Base-by-base conservation (phyloP, 2,329 filamentous ascomycete genomes). In the Penicillium sp. region DNA sequence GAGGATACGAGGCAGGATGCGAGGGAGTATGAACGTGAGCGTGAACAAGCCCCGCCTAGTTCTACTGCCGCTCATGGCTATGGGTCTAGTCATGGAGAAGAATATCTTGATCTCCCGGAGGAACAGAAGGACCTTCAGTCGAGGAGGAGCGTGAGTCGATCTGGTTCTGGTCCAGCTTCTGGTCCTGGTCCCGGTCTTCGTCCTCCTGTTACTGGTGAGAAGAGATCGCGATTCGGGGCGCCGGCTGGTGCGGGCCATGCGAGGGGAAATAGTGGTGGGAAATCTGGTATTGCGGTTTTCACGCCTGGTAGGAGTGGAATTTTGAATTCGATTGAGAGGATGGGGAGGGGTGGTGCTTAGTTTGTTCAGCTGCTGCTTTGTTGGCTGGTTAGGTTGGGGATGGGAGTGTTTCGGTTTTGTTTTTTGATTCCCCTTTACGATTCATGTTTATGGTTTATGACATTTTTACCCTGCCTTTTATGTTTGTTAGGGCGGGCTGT, bases 251-350 rank as follows among this genome's bases (percentile, higher is more conserved):
- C 56, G 24, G 62, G 64, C 36, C 69, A 72, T 52, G 58, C 54
- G 13, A 66, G 73, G 19, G 69, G 71, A 9, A 74, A 71, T 43
- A 76, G 72, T 48, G 70, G 70, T 18, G 68, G 68, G 14, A 70
- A 68, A 44, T 71, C 71, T 14, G 70, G 70, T 2, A 74, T 74
- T 55, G 71, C 70, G 13, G 67, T 72, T 23, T 68, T 69, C 34
- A 69, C 69, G 1, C 71, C 73, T 8, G 75, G 77, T 13, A 82
- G 90, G 65, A 90, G 88, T 67, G 86, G 88, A 52, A 88, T 94
- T 67, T 87, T 95, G 87, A 89, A 83, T 64, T 91, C 89, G 16
- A 94, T 95, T 71, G 91, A 95, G 79, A 86, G 87, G 75, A 95
- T 95, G 91, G 91, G 91, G 9, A 87, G 81, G 24, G 69, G 69